Base-by-base conservation (phyloP, 257 asterid species). In the Nyctanthes arbortristis region DNA sequence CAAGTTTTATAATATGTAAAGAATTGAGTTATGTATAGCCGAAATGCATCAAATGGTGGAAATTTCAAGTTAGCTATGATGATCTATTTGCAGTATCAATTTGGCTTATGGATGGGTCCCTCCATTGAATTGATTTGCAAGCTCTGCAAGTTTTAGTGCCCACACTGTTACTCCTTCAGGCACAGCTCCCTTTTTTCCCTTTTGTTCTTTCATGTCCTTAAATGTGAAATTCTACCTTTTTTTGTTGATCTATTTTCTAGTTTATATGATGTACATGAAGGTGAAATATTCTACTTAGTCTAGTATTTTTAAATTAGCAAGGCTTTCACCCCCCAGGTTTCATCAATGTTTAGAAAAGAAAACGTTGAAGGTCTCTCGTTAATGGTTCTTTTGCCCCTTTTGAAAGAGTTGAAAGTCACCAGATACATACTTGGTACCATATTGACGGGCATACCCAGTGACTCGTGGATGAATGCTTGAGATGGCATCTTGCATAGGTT, bases 401-500 rank as follows among this genome's bases (percentile, higher is more conserved):
- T n/a, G n/a, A n/a, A n/a, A n/a, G n/a, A n/a, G n/a, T n/a, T n/a
- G n/a, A 10, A 33, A 34, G 25, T 18, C 45, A 33, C 40, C 32
- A 61, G 43, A 32, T 33, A 73, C 96, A 83, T 86, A 94, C 97
- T 91, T 5, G 97, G 97, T 70, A 89, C 96, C 97, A 94, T 94
- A 72, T 75, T 77, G 29, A 91, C 31, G 32, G 97, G 88, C 81
- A 86, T 68, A 77, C 97, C 97, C 25, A 94, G 81, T 7, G 95
- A 78, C 20, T 91, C 89, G 69, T 85, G 88, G 16, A 94, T 86
- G 90, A 94, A 91, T 24, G 72, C 30, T 82, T 94, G 99, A 75
- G 92, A 88, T 27, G 99, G 85, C 83, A 84, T 81, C 89, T 94
- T 94, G 90, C 99, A 94, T 43, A 94, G 90, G 68, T 89, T 94